Percentiles rank a stretch among this genome's conserved stretches.
Evolutionary conservation across 129 eudicot species (phyloP).

Genomic region (Glebionis coronaria): DNA sequence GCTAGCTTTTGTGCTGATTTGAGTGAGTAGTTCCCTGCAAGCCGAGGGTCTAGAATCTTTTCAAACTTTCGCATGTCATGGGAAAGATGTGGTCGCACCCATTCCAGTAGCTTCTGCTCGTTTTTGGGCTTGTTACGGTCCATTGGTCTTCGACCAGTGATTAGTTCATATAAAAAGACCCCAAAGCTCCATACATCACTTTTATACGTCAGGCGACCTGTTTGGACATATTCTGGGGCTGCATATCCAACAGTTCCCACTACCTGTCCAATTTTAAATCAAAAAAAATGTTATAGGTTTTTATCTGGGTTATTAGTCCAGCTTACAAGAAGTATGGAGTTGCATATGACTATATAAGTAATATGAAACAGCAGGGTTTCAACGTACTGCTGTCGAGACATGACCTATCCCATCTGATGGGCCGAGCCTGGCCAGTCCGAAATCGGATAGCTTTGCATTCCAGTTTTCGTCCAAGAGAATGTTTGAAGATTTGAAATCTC

Average conservation of each 20-base stretch:
- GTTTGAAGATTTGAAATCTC: constrained; percentile 88
- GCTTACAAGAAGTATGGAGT: too few species aligned
- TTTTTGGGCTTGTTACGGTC: constrained; percentile 65
- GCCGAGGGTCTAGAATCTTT: constrained; percentile 66
- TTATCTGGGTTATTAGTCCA: not conserved
- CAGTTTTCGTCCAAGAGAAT: constrained; percentile 81
- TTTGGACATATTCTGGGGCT: constrained; percentile 88
- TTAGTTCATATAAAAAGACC: constrained; percentile 74
- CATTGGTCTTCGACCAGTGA: constrained; percentile 76
- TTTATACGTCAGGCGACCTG: constrained; percentile 76
- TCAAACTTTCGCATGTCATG: constrained; percentile 58
- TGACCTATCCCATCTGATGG: constrained; percentile 72
- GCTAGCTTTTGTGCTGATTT: constrained; percentile 80
- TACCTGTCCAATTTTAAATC: constrained; percentile 36
- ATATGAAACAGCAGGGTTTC: not conserved
- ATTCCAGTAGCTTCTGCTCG: constrained; percentile 65
- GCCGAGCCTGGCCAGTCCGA: constrained; percentile 83
- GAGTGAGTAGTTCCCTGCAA: constrained; percentile 54
- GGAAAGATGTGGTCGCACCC: constrained; percentile 63
- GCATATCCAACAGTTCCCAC: constrained; percentile 94
- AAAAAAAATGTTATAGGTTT: not conserved
- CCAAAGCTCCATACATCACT: constrained; percentile 95
- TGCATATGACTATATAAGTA: too few species aligned
- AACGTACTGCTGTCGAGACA: constrained; percentile 76
- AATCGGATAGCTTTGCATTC: constrained; percentile 87